phyloP scores from a whole-genome alignment of 371 early-diverging fungal species.

The Mortierella sp. region DNA sequence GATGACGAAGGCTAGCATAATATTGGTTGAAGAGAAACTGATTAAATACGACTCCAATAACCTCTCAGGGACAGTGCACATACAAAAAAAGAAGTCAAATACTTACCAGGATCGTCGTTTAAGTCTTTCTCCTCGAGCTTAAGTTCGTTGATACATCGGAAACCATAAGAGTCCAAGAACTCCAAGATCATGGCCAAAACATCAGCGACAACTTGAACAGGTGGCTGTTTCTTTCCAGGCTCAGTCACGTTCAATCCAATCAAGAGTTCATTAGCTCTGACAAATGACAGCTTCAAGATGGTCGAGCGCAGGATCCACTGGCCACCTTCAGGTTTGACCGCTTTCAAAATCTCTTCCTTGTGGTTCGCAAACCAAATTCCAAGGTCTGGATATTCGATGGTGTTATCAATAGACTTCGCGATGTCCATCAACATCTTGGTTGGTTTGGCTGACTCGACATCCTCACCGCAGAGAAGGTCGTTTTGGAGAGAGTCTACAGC shows the following conservation, averaged over 20 bases:
- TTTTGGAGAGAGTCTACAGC: slow-evolving; percentile 57
- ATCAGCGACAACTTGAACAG: slow-evolving; percentile 52
- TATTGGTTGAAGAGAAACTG: neutral
- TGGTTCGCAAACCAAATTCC: slow-evolving; percentile 38
- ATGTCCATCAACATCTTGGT: slow-evolving; percentile 58
- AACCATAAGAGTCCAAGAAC: slow-evolving; percentile 54
- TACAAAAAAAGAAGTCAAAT: neutral
- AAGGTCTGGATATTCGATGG: slow-evolving; percentile 36
- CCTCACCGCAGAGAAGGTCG: slow-evolving; percentile 53
- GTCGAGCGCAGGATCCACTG: slow-evolving; percentile 54
- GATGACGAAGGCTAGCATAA: slow-evolving; percentile 40
- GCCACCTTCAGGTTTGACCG: slow-evolving; percentile 46
- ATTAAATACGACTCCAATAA: neutral
- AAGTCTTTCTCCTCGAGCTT: slow-evolving; percentile 53
- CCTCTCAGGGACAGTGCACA: neutral
- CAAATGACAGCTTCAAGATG: slow-evolving; percentile 45
- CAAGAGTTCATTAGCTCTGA: slow-evolving; percentile 41
- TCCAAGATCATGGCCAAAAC: slow-evolving; percentile 48
- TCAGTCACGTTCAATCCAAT: slow-evolving; percentile 23
- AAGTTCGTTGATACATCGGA: slow-evolving; percentile 56
- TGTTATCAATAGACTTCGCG: slow-evolving; percentile 44
- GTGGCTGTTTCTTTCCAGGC: slow-evolving; percentile 39
- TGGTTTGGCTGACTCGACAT: slow-evolving; percentile 56
- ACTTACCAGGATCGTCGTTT: slow-evolving; percentile 55
- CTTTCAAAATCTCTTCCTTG: slow-evolving; percentile 40